These are phyloP conservation scores for Paramecium biaurelia DNA, from an alignment of 73 alveolate genomes.

Conservation along the genomic window DNA sequence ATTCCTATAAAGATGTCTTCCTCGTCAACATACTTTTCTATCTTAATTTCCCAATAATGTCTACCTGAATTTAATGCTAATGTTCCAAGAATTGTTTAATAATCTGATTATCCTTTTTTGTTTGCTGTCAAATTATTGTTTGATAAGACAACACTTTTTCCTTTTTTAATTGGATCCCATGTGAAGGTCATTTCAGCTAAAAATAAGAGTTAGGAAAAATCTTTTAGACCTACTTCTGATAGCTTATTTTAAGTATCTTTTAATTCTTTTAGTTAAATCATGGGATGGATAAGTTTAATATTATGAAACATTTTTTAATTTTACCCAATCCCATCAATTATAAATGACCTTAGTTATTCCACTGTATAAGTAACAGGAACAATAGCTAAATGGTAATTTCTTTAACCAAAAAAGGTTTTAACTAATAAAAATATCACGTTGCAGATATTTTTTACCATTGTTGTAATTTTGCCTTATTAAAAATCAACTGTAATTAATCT, in stretches of 20 bases:
- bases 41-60: conserved; percentile 66
- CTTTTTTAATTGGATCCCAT: conserved; percentile 55
- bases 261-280: not conserved
- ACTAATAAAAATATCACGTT: not conserved
- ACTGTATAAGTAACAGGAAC: not conserved
- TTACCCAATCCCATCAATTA: conserved; percentile 32
- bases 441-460: not conserved
- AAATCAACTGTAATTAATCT: not conserved
- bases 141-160: conserved; percentile 31
- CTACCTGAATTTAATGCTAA: conserved; percentile 48
- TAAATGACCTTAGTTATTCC: not conserved
- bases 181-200: conserved; percentile 26
- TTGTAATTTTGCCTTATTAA: not conserved
- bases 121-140: conserved; percentile 48
- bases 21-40: conserved; percentile 62
- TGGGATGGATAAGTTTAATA: conserved; percentile 13
- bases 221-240: not conserved
- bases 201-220: not conserved
- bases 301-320: conserved; percentile 8
- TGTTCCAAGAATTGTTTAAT: conserved; percentile 56
- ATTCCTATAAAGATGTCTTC: conserved; percentile 67
- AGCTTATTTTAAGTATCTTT: not conserved
- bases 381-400: not conserved
- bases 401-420: conserved; percentile 16
- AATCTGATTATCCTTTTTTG: conserved; percentile 62